These are phyloP conservation scores for Gossypium raimondii DNA, from an alignment of 345 rosid genomes.

Conservation along the genomic window DNA sequence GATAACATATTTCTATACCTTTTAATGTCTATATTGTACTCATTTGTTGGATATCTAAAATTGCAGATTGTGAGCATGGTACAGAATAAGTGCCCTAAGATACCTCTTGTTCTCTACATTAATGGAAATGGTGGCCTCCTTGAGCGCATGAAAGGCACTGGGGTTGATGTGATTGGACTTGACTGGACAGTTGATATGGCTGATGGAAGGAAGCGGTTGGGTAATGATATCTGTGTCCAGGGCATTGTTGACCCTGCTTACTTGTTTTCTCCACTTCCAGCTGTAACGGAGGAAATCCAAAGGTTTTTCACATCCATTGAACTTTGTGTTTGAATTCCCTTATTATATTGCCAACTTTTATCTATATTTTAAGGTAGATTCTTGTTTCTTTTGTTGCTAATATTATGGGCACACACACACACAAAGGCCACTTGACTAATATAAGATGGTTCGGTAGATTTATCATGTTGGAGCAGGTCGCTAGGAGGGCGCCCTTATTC, in stretches of 20 bases:
- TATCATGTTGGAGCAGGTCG: not conserved
- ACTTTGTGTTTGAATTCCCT: not conserved
- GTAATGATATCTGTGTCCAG: constrained; percentile 63
- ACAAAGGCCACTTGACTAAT: not conserved
- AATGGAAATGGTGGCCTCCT: constrained; percentile 95
- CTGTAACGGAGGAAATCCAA: constrained; percentile 74
- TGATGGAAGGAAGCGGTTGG: constrained; percentile 75
- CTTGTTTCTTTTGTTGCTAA: not conserved
- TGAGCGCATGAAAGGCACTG: constrained; percentile 82
- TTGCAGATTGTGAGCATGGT: constrained; percentile 60
- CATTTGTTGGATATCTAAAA: constrained; percentile 13
- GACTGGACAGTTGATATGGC: constrained; percentile 98
- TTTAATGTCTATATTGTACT: not conserved
- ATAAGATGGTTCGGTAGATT: not conserved
- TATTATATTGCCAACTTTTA: not conserved
- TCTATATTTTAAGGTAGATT: not conserved
- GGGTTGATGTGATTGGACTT: constrained; percentile 91
- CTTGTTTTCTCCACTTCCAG: constrained; percentile 71
- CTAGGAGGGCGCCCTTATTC: not conserved
- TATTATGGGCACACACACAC: not conserved
- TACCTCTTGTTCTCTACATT: constrained; percentile 81
- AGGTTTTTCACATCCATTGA: constrained; percentile 34
- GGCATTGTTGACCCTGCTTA: constrained; percentile 92
- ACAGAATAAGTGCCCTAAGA: constrained; percentile 68
- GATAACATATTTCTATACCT: not conserved